Evolutionary conservation across 768 basidiomycete genomes (phyloP).

Genomic region (Leccinellum albellum): DNA sequence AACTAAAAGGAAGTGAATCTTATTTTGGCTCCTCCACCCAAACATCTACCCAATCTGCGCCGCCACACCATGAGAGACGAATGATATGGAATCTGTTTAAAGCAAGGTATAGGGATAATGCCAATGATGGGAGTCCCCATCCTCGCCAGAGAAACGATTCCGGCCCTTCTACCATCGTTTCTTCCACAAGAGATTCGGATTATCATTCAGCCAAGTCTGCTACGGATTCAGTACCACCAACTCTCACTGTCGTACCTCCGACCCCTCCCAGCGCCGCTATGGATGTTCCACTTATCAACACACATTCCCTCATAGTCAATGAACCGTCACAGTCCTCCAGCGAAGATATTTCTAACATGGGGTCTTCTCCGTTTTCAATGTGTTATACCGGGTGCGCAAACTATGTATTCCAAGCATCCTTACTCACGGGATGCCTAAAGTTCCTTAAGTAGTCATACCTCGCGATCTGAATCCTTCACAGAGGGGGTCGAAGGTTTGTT

Average conservation of each 20-base stretch:
- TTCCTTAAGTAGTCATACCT: conserved; percentile 11
- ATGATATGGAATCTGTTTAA: neutral
- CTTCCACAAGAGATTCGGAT: neutral
- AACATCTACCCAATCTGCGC: neutral
- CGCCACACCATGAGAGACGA: neutral
- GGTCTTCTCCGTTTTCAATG: too few species aligned
- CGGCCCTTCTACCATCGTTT: neutral
- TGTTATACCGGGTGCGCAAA: too few species aligned
- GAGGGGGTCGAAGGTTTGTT: conserved; percentile 11
- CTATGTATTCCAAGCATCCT: neutral
- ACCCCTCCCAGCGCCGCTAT: neutral
- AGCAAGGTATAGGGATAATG: neutral
- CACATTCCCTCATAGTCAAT: too few species aligned
- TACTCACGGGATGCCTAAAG: conserved; percentile 4
- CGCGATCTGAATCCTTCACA: conserved; percentile 6
- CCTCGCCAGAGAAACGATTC: neutral
- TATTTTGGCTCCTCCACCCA: conserved; percentile 12
- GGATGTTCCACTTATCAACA: too few species aligned
- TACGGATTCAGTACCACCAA: conserved; percentile 1
- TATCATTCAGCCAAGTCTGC: conserved; percentile 13
- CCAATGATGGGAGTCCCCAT: neutral
- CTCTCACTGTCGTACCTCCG: conserved; percentile 9
- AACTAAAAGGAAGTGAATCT: neutral
- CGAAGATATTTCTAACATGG: neutral
- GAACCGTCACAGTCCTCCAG: too few species aligned